phyloP scores from a whole-genome alignment of 1,284 basidiomycete genomes.

The Sporisorium sorghi region DNA sequence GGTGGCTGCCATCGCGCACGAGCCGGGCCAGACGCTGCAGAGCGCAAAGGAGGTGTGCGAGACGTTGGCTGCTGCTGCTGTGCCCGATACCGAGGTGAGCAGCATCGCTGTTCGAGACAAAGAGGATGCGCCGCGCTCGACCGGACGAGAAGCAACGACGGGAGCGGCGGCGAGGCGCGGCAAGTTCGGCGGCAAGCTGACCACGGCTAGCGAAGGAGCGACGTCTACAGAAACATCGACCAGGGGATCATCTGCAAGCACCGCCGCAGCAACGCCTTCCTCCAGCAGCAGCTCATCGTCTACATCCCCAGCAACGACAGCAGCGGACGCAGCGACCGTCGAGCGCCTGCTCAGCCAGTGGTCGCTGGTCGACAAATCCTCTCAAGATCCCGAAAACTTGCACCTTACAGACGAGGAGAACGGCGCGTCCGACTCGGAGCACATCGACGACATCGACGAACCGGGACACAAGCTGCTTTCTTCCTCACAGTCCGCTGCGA shows the following conservation, averaged over 20 bases:
- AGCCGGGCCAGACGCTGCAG: constrained; percentile 53
- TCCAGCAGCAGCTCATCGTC: constrained; percentile 6
- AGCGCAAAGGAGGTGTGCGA: constrained; percentile 49
- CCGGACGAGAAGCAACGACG: neutral
- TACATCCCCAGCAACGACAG: neutral
- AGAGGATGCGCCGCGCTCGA: neutral
- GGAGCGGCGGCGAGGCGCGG: constrained; percentile 12
- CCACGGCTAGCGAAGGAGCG: neutral
- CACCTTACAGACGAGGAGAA: constrained; percentile 51
- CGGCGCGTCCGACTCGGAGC: constrained; percentile 21
- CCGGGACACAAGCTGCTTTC: constrained; percentile 9
- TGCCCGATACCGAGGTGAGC: constrained; percentile 5
- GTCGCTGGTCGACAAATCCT: constrained; percentile 39
- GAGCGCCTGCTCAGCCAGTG: constrained; percentile 49
- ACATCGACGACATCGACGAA: neutral
- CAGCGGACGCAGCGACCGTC: constrained; percentile 35
- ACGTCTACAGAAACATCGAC: neutral
- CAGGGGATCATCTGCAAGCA: neutral
- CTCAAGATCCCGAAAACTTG: constrained; percentile 38
- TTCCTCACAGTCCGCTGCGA: neutral
- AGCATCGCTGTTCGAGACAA: neutral
- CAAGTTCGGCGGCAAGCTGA: constrained; percentile 36
- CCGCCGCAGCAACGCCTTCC: neutral
- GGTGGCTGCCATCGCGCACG: constrained; percentile 55
- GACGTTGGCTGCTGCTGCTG: constrained; percentile 41